Conservation (phyloP, 2,329 filamentous ascomycete species). For the Pseudogymnoascus sp. region DNA sequence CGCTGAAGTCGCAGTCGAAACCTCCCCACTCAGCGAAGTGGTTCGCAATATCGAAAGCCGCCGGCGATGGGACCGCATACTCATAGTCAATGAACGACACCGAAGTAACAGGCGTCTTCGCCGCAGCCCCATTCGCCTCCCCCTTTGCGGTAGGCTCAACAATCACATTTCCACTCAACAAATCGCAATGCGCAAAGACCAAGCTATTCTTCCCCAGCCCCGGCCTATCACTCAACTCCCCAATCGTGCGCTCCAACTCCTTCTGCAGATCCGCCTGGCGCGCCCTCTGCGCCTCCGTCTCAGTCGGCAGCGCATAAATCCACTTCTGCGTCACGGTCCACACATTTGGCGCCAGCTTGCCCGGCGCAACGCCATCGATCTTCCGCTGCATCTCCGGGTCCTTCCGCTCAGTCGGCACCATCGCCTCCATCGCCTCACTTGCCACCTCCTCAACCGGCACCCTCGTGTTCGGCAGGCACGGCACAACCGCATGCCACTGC, state of each 20-base stretch:
- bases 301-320: constrained; percentile 74
- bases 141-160: constrained; percentile 47
- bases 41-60: constrained; percentile 93
- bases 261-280: constrained; percentile 61
- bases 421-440: constrained; percentile 22
- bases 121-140: constrained; percentile 26
- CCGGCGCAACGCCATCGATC: constrained; percentile 47
- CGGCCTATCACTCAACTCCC: constrained; percentile 63
- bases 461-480: constrained; percentile 40
- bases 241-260: constrained; percentile 63
- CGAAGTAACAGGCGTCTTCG: constrained; percentile 35
- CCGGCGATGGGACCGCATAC: constrained; percentile 88
- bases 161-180: constrained; percentile 94
- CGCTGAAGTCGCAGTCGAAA: constrained; percentile 84
- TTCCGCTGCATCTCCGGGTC: constrained; percentile 33
- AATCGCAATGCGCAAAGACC: constrained; percentile 90
- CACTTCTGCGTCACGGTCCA: constrained; percentile 97
- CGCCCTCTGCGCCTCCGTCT: constrained; percentile 58
- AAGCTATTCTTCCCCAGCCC: constrained; percentile 70
- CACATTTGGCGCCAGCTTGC: constrained; percentile 70
- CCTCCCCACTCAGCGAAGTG: constrained; percentile 98
- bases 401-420: constrained; percentile 26
- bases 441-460: constrained; percentile 26
- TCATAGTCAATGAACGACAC: constrained; percentile 97
- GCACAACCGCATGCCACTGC: constrained; percentile 79